These are phyloP conservation scores for Aspergillus terreus DNA, from an alignment of 2,329 filamentous ascomycete genomes.

Conservation along the genomic window DNA sequence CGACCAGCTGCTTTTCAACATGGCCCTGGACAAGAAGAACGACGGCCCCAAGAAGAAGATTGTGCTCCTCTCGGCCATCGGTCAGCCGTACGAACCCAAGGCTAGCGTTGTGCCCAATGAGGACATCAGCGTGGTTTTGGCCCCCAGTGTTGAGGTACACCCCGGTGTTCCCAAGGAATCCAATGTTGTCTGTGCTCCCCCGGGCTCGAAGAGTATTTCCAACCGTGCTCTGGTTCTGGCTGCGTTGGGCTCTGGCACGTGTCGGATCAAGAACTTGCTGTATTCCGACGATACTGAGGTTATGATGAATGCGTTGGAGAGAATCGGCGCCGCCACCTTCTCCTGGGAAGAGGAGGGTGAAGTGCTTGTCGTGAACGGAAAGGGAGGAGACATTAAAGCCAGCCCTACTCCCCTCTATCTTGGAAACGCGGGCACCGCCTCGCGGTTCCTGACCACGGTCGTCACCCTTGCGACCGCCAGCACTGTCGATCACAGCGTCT, in stretches of 20 bases:
- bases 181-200: conserved; percentile 75
- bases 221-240: conserved; percentile 93
- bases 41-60: conserved; percentile 94
- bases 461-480: conserved; percentile 72
- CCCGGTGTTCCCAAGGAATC: conserved; percentile 66
- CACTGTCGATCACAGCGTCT: conserved; percentile 63
- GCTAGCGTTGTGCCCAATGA: conserved; percentile 86
- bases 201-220: conserved; percentile 96
- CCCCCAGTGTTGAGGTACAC: conserved; percentile 69
- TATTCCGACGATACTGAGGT: conserved; percentile 97
- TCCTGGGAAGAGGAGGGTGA: conserved; percentile 94
- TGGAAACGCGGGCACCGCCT: conserved; percentile 94
- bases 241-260: conserved; percentile 79
- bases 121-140: conserved; percentile 78
- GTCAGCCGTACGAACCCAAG: conserved; percentile 78
- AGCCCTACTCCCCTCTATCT: conserved; percentile 78
- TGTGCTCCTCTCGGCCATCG: conserved; percentile 85
- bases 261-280: conserved; percentile 84
- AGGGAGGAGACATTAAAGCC: conserved; percentile 78
- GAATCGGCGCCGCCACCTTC: conserved; percentile 81
- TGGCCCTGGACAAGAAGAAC: conserved; percentile 99
- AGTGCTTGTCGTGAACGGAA: conserved; percentile 81
- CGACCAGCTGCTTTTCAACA: conserved; percentile 80
- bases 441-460: conserved; percentile 89
- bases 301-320: conserved; percentile 89